phyloP scores from a whole-genome alignment of 352 stramenopile species.

The Saprolegnia diclina region DNA sequence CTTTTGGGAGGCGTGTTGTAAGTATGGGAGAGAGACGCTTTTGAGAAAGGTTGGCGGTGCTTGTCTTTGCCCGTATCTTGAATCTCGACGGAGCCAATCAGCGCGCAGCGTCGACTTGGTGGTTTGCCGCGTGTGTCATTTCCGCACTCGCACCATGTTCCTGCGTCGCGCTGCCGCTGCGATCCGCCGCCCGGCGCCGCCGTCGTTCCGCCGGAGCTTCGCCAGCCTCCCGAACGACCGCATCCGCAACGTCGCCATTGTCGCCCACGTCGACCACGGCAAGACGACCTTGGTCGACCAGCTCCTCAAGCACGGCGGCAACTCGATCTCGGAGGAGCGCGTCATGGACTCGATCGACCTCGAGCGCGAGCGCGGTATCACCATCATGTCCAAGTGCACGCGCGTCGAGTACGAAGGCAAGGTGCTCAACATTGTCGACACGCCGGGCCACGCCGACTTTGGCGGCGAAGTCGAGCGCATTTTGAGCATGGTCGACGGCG shows the following conservation, averaged over 20 bases:
- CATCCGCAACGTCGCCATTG: conserved; percentile 88
- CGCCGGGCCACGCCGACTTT: conserved; percentile 98
- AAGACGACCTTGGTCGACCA: conserved; percentile 98
- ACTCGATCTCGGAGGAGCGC: conserved; percentile 75
- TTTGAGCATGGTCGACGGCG: conserved; percentile 95
- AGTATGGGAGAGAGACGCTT: not conserved
- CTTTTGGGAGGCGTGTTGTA: too few relatives aligned
- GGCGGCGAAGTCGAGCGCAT: conserved; percentile 97
- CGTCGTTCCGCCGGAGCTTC: not conserved
- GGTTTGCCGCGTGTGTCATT: not conserved
- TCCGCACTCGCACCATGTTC: conserved; percentile 11
- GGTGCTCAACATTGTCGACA: conserved; percentile 97
- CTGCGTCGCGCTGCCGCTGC: conserved; percentile 5
- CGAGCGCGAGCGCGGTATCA: conserved; percentile 98
- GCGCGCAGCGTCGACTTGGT: not conserved
- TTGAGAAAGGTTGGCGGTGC: not conserved
- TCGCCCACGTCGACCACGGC: conserved; percentile 97
- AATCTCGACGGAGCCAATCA: conserved; percentile 15
- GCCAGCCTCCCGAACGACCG: conserved; percentile 30
- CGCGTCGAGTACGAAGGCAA: conserved; percentile 92
- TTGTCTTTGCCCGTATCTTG: not conserved
- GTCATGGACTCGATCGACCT: conserved; percentile 99
- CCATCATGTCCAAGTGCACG: conserved; percentile 98
- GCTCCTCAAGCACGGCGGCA: conserved; percentile 94
- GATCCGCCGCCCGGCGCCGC: not conserved